Evolutionary conservation across 2,329 filamentous ascomycete genomes (phyloP).

Genomic region (Scedosporium dehoogii): DNA sequence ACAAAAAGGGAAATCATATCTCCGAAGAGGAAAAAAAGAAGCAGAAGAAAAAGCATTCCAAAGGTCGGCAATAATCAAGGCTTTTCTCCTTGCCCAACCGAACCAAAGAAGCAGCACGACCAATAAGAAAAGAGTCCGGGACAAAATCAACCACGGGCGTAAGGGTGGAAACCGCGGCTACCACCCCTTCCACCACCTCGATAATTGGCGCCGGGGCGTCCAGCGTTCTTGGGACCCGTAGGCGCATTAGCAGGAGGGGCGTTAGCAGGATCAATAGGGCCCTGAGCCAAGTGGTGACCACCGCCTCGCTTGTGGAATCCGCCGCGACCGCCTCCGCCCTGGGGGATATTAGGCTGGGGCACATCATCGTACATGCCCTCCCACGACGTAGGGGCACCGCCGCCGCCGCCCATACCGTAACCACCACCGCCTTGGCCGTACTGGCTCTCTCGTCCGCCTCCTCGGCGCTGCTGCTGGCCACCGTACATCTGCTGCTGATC

Average conservation of each 20-base stretch:
- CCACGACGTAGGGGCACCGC: slow-evolving; percentile 72
- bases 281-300: slow-evolving; percentile 30
- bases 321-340: slow-evolving; percentile 29
- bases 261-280: slow-evolving; percentile 32
- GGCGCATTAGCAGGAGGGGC: slow-evolving; percentile 54
- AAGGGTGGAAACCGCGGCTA: slow-evolving; percentile 71
- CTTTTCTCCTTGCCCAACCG: too few species aligned
- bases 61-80: too few species aligned
- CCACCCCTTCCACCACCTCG: slow-evolving; percentile 76
- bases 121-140: too few species aligned
- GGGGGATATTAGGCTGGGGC: slow-evolving; percentile 54
- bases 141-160: slow-evolving; percentile 29
- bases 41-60: too few species aligned
- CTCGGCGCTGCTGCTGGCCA: slow-evolving; percentile 36
- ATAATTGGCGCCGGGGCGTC: slow-evolving; percentile 85
- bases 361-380: slow-evolving; percentile 98
- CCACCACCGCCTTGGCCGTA: slow-evolving; percentile 22
- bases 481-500: slow-evolving; percentile 14
- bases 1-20: too few species aligned
- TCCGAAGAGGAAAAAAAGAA: too few species aligned
- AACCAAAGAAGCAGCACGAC: too few species aligned
- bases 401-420: slow-evolving; percentile 29
- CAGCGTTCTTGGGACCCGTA: slow-evolving; percentile 92
- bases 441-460: slow-evolving; percentile 24
- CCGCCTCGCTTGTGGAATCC: slow-evolving; percentile 21